Base-by-base conservation (phyloP, 1,284 basidiomycete genomes). In the Salmacisia buchloeana region DNA sequence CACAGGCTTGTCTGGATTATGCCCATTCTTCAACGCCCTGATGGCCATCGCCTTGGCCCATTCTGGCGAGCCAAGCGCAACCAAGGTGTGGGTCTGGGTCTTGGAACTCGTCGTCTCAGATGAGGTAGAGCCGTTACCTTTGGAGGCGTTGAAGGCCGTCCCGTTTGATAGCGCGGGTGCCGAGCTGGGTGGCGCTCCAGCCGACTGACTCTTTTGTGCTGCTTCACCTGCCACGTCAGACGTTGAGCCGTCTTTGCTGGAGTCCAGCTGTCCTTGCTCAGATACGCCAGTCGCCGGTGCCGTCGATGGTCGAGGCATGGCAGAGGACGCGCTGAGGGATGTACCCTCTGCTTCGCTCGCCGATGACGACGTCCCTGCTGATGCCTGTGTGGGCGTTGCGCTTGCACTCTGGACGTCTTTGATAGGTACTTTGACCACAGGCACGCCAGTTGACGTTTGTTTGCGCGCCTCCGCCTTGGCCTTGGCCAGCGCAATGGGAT, bases 401-500 rank as follows among this genome's bases (percentile, higher is more conserved):
- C 23, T 49, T 25, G 15, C 6, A 49, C 13, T 27, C 45, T 25
- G 45, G 27, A 27, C 45, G 13, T 54, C 49, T 12, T 27, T 4
- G 18, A 2, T 10, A 2, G 49, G 27, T 3, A 54, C 49, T 29
- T 54, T 54, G 5, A 43, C 39, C 5, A 43, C 15, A 18, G 18
- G 39, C 15, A 21, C 15, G 15, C 39, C 39, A n/a, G 39, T 5
- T 5, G 18, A 15, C 6, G 39, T 15, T 43, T 43, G 4, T 4
- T 43, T 43, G 36, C 39, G 21, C 4, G 65, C 66, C 18, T 63
- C 65, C 6, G 72, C 73, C 57, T 79, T 79, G 12, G 70, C 72
- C 39, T 75, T 72, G 2, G 76, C 77, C 27, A 79, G 72, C 18
- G 68, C 71, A 35, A 76, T 97, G 0, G 96, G 96, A 18, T 92